Conservation (phyloP, 768 basidiomycete genomes). For the Stropharia rugosoannulata region DNA sequence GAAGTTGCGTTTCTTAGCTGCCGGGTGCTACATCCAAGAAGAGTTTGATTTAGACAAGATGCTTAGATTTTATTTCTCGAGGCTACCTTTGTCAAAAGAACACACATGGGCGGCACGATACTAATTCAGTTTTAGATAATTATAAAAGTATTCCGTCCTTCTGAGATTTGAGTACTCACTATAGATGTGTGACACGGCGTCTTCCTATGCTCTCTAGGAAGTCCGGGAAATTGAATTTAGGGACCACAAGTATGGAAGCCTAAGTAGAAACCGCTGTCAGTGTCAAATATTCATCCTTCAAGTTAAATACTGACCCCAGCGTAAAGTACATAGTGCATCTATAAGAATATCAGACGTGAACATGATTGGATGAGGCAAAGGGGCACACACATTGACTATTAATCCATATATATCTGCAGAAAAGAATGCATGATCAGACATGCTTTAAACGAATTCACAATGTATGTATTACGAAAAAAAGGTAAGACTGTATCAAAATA, state of each 20-base stretch:
- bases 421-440: neutral
- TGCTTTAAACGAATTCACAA: neutral
- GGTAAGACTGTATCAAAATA: slow-evolving; percentile 43
- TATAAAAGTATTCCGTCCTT: neutral
- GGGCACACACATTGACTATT: slow-evolving; percentile 47
- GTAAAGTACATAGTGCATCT: slow-evolving; percentile 56
- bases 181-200: slow-evolving; percentile 55
- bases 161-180: slow-evolving; percentile 32
- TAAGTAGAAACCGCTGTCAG: slow-evolving; percentile 18
- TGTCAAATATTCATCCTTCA: neutral
- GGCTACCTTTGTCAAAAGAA: slow-evolving; percentile 63
- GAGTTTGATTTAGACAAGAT: neutral
- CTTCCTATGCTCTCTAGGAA: slow-evolving; percentile 55
- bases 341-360: neutral
- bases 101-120: slow-evolving; percentile 65
- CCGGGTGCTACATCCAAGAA: slow-evolving; percentile 43
- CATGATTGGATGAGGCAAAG: neutral
- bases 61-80: neutral
- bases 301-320: slow-evolving; percentile 37
- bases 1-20: slow-evolving; percentile 47
- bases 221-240: slow-evolving; percentile 59
- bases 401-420: slow-evolving; percentile 58
- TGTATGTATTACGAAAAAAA: slow-evolving; percentile 46
- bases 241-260: slow-evolving; percentile 58
- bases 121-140: slow-evolving; percentile 25